Evolutionary conservation across 352 stramenopile genomes (phyloP).

Genomic region (Pelagophyceae sp.): DNA sequence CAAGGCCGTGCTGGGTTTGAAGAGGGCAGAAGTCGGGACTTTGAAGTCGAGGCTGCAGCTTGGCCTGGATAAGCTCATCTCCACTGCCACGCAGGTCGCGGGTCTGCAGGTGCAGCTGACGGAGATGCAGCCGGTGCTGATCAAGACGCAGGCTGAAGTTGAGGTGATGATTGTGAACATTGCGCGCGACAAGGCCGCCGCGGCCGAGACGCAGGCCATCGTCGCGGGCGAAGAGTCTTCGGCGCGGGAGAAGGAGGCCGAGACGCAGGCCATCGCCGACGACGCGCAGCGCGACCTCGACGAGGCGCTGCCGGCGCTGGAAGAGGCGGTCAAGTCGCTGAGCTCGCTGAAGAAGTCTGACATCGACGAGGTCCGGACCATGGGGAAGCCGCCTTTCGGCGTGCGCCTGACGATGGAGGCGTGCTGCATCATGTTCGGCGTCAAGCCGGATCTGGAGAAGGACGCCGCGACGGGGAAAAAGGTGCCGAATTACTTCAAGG

Average conservation of each 20-base stretch:
- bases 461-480: conserved; percentile 81
- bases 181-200: conserved; percentile 75
- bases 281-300: conserved; percentile 80
- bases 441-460: conserved; percentile 82
- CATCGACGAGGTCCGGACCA: conserved; percentile 79
- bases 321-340: conserved; percentile 76
- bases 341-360: conserved; percentile 80
- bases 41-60: conserved; percentile 62
- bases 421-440: conserved; percentile 83
- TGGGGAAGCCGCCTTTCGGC: conserved; percentile 67
- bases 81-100: conserved; percentile 77
- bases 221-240: conserved; percentile 72
- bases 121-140: conserved; percentile 76
- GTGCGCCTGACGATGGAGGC: conserved; percentile 82
- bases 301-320: conserved; percentile 75
- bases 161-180: conserved; percentile 87
- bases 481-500: conserved; percentile 82
- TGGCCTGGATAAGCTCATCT: conserved; percentile 81
- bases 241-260: conserved; percentile 75
- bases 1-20: conserved; percentile 71
- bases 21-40: conserved; percentile 76
- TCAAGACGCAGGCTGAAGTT: conserved; percentile 79
- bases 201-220: conserved; percentile 74
- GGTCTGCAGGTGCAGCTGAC: conserved; percentile 79
- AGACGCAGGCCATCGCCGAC: conserved; percentile 80